phyloP scores from a whole-genome alignment of 768 basidiomycete genomes.

The Macrolepiota fuliginosa region DNA sequence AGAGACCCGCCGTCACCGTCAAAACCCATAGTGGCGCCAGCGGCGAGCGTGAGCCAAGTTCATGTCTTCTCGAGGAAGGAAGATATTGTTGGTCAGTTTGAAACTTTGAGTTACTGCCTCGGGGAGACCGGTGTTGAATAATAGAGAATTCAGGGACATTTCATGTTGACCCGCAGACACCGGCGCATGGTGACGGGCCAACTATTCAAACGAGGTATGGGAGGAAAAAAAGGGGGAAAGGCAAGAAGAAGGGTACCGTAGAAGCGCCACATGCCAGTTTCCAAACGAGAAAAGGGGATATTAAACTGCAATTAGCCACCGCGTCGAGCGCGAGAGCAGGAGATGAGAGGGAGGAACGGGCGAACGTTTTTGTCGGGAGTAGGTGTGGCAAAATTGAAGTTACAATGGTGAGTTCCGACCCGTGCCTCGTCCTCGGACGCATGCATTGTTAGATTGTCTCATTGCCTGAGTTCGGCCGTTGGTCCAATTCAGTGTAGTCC shows the following conservation, averaged over 20 bases:
- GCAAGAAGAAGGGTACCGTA: conserved; percentile 24
- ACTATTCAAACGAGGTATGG: conserved; percentile 13
- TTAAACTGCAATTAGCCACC: conserved; percentile 36
- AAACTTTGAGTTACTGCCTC: background rate
- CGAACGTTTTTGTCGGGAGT: conserved; percentile 35
- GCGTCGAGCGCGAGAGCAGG: conserved; percentile 27
- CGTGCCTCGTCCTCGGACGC: background rate
- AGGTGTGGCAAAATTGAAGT: conserved; percentile 37
- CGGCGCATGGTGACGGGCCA: conserved; percentile 23
- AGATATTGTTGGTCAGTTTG: conserved; percentile 29
- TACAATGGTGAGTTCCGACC: conserved; percentile 30
- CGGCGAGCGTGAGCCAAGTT: conserved; percentile 28
- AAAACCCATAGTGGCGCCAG: background rate
- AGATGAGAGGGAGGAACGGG: conserved; percentile 22
- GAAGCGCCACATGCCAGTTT: conserved; percentile 35
- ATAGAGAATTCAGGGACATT: conserved; percentile 32
- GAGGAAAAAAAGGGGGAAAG: conserved; percentile 17
- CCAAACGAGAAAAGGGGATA: conserved; percentile 37
- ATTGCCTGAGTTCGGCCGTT: background rate
- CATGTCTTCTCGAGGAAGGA: conserved; percentile 28
- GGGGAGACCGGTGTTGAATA: too few relatives aligned
- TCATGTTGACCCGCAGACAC: conserved; percentile 35
- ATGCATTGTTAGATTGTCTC: background rate
- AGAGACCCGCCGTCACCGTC: background rate
- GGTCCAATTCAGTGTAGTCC: background rate